phyloP scores from a whole-genome alignment of 495 filamentous ascomycete genomes.

The Immersiella caudata region DNA sequence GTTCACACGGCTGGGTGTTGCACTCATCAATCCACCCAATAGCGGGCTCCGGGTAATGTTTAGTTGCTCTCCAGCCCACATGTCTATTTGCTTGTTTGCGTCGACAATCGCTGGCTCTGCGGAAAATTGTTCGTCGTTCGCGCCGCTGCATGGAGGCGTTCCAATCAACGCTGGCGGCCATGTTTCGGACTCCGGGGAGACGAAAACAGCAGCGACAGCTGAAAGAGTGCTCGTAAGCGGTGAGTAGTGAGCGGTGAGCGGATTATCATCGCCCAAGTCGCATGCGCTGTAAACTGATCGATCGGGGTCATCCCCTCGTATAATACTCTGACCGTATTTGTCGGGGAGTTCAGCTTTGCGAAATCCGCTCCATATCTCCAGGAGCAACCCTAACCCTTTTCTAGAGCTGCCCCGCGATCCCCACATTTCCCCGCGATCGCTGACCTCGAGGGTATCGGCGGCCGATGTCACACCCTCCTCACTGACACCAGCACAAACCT shows the following conservation, averaged over 20 bases:
- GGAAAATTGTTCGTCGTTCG: background rate
- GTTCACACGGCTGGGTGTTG: background rate
- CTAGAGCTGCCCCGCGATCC: background rate
- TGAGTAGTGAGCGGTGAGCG: background rate
- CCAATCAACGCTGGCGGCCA: background rate
- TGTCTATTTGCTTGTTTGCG: too few relatives aligned
- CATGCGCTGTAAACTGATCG: too few relatives aligned
- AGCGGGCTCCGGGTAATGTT: slow-evolving; percentile 23
- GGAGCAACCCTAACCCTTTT: slow-evolving; percentile 2
- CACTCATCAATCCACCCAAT: slow-evolving; percentile 11
- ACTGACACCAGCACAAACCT: slow-evolving; percentile 7
- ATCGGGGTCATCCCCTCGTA: background rate
- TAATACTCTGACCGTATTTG: background rate
- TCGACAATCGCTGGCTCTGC: background rate
- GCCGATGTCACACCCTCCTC: background rate
- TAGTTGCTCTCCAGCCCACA: slow-evolving; percentile 1
- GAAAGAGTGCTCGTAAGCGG: background rate
- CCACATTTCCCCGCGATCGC: background rate
- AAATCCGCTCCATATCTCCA: background rate
- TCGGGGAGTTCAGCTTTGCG: background rate
- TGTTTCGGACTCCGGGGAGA: slow-evolving; percentile 16
- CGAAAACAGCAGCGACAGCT: background rate
- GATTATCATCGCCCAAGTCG: too few relatives aligned
- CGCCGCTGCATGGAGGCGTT: background rate
- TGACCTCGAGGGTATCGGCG: background rate